A percentile compares a stretch with the other conserved stretches of the same genome.
Evolutionary conservation across 1,284 basidiomycete species (phyloP).

Genomic region (Spongispora temasekensis): DNA sequence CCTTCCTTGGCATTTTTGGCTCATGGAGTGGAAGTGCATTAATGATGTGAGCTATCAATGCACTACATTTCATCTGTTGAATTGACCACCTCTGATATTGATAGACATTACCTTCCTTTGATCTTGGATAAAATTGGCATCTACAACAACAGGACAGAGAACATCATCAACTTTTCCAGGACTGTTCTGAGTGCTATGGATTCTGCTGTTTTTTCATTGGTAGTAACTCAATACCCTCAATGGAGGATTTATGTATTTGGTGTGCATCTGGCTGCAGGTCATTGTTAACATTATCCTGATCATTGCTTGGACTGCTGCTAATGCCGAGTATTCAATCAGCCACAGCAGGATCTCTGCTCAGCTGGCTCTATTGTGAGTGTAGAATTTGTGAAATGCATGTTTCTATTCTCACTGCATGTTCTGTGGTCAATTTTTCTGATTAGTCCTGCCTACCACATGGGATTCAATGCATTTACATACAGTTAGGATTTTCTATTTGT

Average conservation of each 20-base stretch:
- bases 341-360: constrained; percentile 4
- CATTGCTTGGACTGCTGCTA: constrained; percentile 10
- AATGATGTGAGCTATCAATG: constrained; percentile 2
- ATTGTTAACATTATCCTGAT: not conserved
- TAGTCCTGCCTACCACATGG: not conserved
- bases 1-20: constrained; percentile 45
- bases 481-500: not conserved
- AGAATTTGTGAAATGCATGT: not conserved
- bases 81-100: not conserved
- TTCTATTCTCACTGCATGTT: not conserved
- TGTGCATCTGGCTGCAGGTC: not conserved
- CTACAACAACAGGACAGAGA: constrained; percentile 13
- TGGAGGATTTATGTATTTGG: not conserved
- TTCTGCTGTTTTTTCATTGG: not conserved
- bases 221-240: not conserved
- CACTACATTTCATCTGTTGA: not conserved
- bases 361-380: constrained; percentile 6
- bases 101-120: constrained; percentile 9
- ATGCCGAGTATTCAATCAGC: constrained; percentile 11
- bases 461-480: not conserved
- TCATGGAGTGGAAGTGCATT: constrained; percentile 39
- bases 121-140: constrained; percentile 18
- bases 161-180: constrained; percentile 10
- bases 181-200: constrained; percentile 5
- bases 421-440: not conserved